Percentiles rank a stretch among this genome's conserved stretches.
Evolutionary conservation across 2,329 filamentous ascomycete genomes (phyloP).

Genomic region (Xylaria sp.): DNA sequence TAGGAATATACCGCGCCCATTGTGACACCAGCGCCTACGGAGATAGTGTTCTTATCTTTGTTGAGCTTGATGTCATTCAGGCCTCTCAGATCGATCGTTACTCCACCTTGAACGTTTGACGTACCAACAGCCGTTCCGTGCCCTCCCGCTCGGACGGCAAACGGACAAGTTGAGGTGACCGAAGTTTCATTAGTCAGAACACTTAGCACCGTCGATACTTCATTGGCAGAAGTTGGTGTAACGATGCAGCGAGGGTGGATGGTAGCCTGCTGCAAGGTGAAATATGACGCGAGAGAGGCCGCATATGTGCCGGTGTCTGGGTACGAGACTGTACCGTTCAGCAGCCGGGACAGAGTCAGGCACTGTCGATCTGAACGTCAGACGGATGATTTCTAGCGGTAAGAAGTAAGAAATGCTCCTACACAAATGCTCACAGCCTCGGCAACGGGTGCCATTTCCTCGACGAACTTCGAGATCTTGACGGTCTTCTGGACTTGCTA

Average conservation of each 20-base stretch:
- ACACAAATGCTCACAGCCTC: too few species aligned
- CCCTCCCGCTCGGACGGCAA: background rate
- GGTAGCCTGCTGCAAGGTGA: background rate
- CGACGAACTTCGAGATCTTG: too few species aligned
- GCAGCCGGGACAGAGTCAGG: background rate
- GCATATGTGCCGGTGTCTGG: background rate
- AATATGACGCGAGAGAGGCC: background rate
- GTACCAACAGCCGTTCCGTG: background rate
- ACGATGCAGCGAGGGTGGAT: background rate
- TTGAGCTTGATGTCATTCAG: background rate
- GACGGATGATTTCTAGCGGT: background rate
- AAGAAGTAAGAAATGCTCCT: too few species aligned
- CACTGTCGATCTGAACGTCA: background rate
- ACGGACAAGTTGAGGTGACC: background rate
- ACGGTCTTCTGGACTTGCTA: too few species aligned
- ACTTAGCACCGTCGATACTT: background rate
- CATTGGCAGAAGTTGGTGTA: background rate
- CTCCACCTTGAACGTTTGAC: background rate
- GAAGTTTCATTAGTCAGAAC: too few species aligned
- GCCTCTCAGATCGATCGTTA: background rate
- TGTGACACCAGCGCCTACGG: constrained; percentile 15
- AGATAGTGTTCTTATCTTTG: constrained; percentile 21
- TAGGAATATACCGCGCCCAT: constrained; percentile 27
- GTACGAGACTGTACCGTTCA: background rate
- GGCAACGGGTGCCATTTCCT: too few species aligned